phyloP scores from a whole-genome alignment of 2,329 filamentous ascomycete species.

The Rachicladosporium sp. region DNA sequence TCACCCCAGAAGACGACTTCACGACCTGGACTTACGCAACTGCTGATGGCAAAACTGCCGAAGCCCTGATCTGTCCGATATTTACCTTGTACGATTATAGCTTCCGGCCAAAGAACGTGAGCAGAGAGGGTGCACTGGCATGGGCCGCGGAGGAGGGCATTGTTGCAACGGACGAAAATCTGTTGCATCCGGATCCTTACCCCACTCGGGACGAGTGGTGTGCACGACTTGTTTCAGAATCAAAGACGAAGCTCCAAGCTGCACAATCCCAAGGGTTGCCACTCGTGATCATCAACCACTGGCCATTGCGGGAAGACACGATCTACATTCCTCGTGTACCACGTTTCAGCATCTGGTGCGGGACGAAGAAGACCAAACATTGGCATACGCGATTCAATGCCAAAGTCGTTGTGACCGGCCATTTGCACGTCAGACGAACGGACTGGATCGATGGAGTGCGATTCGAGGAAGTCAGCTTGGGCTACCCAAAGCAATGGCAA shows the following conservation, averaged over 20 bases:
- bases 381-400: constrained; percentile 36
- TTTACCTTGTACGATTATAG: constrained; percentile 51
- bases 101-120: constrained; percentile 40
- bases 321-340: constrained; percentile 31
- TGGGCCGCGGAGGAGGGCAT: constrained; percentile 36
- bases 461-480: constrained; percentile 35
- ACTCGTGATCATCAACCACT: constrained; percentile 34
- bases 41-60: constrained; percentile 31
- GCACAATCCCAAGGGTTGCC: constrained; percentile 20
- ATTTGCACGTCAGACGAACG: constrained; percentile 34
- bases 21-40: constrained; percentile 32
- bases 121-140: constrained; percentile 34
- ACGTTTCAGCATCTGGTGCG: constrained; percentile 36
- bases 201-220: constrained; percentile 34
- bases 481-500: constrained; percentile 37
- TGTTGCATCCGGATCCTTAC: constrained; percentile 35
- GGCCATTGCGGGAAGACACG: constrained; percentile 34
- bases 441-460: constrained; percentile 35
- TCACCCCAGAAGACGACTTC: constrained; percentile 46
- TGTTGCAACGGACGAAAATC: constrained; percentile 33
- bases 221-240: constrained; percentile 27
- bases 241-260: constrained; percentile 28
- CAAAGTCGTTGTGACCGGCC: constrained; percentile 35
- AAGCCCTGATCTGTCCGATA: constrained; percentile 40
- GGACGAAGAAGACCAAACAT: constrained; percentile 34